Evolutionary conservation across 495 filamentous ascomycete species (phyloP).

Genomic region (Hyaloscypha hepaticicola): DNA sequence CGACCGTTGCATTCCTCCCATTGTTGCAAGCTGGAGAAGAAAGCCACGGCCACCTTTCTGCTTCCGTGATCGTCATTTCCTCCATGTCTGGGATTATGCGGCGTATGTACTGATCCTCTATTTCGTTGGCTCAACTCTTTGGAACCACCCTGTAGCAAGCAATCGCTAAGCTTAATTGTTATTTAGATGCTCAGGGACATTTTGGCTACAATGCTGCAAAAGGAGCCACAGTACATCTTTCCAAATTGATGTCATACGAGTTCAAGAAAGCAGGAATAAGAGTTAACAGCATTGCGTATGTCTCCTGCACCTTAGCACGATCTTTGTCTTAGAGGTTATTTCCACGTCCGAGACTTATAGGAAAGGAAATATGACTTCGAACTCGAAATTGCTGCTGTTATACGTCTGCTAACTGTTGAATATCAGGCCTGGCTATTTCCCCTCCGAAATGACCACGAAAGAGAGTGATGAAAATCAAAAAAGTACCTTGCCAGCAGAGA

Average conservation of each 20-base stretch:
- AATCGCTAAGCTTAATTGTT: neutral
- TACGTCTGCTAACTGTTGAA: neutral
- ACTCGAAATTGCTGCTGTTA: too few relatives aligned
- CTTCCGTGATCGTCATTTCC: conserved; percentile 47
- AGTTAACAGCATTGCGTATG: conserved; percentile 39
- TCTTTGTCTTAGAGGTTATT: neutral
- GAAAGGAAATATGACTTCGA: neutral
- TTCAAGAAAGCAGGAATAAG: conserved; percentile 39
- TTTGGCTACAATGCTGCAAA: conserved; percentile 52
- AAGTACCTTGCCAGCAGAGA: conserved; percentile 59
- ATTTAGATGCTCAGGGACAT: conserved; percentile 42
- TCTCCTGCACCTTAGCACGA: conserved; percentile 12
- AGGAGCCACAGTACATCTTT: conserved; percentile 48
- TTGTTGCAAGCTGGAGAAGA: conserved; percentile 45
- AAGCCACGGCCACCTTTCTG: conserved; percentile 40
- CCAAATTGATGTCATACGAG: conserved; percentile 45
- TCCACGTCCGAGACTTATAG: neutral
- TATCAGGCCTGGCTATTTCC: conserved; percentile 34
- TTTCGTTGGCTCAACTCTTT: too few relatives aligned
- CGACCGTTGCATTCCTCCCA: conserved; percentile 52
- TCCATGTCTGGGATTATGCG: conserved; percentile 46
- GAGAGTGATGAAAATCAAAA: conserved; percentile 59
- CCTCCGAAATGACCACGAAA: conserved; percentile 52
- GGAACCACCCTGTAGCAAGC: neutral
- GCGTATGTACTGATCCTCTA: conserved; percentile 25